Percentiles rank a stretch among this genome's conserved stretches.
Conservation (phyloP, 495 filamentous ascomycete species). For the Opeltia flavorubescens region DNA sequence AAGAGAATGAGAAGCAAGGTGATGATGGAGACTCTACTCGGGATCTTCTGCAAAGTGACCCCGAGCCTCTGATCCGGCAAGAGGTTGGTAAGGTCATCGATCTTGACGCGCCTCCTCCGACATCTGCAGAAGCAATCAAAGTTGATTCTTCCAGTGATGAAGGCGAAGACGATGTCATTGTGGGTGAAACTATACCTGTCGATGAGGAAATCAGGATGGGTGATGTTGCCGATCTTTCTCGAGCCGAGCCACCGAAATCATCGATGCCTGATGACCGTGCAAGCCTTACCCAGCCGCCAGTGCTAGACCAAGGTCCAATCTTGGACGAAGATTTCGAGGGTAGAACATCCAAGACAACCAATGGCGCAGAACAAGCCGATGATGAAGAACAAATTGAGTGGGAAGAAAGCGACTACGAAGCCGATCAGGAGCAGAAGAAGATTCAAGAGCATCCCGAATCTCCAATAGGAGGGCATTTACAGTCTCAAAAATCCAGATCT, state of each 20-base stretch:
- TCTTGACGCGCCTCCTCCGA: conserved; percentile 22
- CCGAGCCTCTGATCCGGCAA: conserved; percentile 26
- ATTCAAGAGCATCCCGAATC: background rate
- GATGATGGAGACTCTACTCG: conserved; percentile 7
- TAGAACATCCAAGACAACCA: background rate
- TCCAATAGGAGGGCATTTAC: conserved; percentile 7
- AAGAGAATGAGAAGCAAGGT: conserved; percentile 13
- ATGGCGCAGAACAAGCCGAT: conserved; percentile 2
- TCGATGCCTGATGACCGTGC: background rate
- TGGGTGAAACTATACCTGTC: conserved; percentile 29
- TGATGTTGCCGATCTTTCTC: conserved; percentile 26
- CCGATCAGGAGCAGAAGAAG: conserved; percentile 12
- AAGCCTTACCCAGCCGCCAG: background rate
- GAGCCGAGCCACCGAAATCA: conserved; percentile 26
- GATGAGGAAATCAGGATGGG: conserved; percentile 22
- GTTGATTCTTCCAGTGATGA: conserved; percentile 24
- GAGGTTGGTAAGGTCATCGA: conserved; percentile 32
- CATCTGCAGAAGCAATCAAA: conserved; percentile 27
- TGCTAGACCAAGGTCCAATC: background rate
- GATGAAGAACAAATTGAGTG: conserved; percentile 23
- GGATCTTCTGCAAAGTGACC: conserved; percentile 10
- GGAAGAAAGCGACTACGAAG: conserved; percentile 25
- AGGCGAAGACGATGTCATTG: conserved; percentile 35
- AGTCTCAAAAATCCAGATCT: conserved; percentile 21
- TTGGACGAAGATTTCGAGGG: background rate